Evolutionary conservation across 345 rosid genomes (phyloP).

Genomic region (Angophora floribunda): DNA sequence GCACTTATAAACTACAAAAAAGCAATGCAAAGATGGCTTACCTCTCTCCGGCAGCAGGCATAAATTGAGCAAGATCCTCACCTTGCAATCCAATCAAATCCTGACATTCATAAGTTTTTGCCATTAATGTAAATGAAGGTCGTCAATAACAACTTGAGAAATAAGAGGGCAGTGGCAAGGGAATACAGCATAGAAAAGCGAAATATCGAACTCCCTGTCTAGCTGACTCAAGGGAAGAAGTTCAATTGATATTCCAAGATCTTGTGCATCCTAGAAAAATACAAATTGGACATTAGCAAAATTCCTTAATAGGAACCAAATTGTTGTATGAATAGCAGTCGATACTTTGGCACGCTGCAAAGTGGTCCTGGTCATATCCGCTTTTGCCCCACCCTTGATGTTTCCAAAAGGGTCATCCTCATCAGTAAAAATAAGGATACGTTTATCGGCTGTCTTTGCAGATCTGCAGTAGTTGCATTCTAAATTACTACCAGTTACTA

Average conservation of each 20-base stretch:
- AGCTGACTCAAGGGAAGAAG: constrained; percentile 67
- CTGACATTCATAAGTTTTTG: constrained; percentile 20
- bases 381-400: constrained; percentile 59
- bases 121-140: background rate
- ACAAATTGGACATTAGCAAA: background rate
- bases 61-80: constrained; percentile 48
- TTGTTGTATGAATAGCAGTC: background rate
- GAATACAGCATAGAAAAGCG: constrained; percentile 61
- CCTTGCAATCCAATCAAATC: constrained; percentile 70
- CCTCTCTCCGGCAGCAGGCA: constrained; percentile 63
- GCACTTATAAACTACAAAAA: background rate
- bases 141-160: background rate
- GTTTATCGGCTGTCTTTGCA: constrained; percentile 70
- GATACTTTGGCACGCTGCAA: constrained; percentile 89
- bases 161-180: constrained; percentile 5
- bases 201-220: constrained; percentile 57
- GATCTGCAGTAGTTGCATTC: constrained; percentile 43
- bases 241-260: constrained; percentile 88
- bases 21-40: constrained; percentile 9
- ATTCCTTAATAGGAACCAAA: background rate
- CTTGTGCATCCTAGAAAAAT: constrained; percentile 79
- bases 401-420: constrained; percentile 93
- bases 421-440: constrained; percentile 80
- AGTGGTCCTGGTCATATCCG: constrained; percentile 88
- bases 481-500: background rate